A percentile compares a stretch with the other conserved stretches of the same genome.
Conservation (phyloP, 73 alveolate genomes). For the Paramecium biaurelia region DNA sequence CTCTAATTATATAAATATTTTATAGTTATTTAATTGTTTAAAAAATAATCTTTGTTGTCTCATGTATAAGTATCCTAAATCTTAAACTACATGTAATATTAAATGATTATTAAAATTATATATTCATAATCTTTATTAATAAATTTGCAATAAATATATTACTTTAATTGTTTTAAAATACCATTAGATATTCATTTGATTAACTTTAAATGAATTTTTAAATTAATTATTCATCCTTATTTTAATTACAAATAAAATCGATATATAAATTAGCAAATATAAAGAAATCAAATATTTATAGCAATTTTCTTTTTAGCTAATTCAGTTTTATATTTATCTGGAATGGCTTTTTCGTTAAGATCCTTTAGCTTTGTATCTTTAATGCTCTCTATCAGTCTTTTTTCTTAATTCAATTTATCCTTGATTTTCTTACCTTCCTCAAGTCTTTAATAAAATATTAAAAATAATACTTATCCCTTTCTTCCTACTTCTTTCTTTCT, state of each 20-base stretch:
- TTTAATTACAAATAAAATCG: not conserved
- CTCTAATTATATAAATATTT: too few relatives aligned
- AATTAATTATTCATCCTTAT: too few relatives aligned
- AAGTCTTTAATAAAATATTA: not conserved
- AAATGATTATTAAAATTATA: too few relatives aligned
- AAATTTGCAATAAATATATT: too few relatives aligned
- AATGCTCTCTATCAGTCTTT: constrained; percentile 84
- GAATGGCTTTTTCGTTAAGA: constrained; percentile 71
- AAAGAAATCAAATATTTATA: not conserved
- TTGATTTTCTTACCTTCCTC: constrained; percentile 94
- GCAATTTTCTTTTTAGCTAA: constrained; percentile 81
- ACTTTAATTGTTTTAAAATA: too few relatives aligned
- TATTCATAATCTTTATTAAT: too few relatives aligned
- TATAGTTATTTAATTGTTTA: too few relatives aligned
- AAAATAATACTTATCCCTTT: constrained; percentile 64
- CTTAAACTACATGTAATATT: too few relatives aligned
- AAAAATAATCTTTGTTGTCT: too few relatives aligned
- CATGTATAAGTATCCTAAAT: too few relatives aligned
- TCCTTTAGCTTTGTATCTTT: constrained; percentile 79
- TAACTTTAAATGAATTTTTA: too few relatives aligned
- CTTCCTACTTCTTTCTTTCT: constrained; percentile 71
- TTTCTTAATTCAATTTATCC: constrained; percentile 80
- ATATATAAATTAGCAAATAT: not conserved
- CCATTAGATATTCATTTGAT: too few relatives aligned
- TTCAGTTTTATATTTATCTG: constrained; percentile 88